phyloP scores from a whole-genome alignment of 768 basidiomycete genomes.

The Coprinellus micaceus region DNA sequence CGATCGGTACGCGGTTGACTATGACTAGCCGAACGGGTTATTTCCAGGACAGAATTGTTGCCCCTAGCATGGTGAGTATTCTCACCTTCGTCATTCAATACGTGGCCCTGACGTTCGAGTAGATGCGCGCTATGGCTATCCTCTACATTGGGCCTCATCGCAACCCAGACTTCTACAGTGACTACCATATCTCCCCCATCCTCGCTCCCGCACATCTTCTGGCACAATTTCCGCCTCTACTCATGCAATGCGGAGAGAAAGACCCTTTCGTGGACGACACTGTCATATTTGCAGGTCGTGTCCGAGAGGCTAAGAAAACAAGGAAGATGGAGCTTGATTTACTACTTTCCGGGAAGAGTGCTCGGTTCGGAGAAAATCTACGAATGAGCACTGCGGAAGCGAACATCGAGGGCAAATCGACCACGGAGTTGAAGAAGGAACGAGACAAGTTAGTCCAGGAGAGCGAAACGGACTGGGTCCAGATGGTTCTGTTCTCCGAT shows the following conservation, averaged over 20 bases:
- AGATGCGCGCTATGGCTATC: constrained; percentile 99
- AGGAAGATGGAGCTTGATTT: constrained; percentile 72
- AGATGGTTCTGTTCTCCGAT: constrained; percentile 88
- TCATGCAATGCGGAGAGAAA: constrained; percentile 95
- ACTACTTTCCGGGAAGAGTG: constrained; percentile 56
- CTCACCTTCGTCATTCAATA: neutral
- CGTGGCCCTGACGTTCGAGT: neutral
- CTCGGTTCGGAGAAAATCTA: constrained; percentile 57
- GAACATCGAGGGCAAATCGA: constrained; percentile 26
- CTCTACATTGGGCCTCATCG: constrained; percentile 92
- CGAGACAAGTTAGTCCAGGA: constrained; percentile 59
- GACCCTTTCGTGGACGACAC: constrained; percentile 96
- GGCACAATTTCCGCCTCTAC: constrained; percentile 89
- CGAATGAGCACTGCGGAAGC: constrained; percentile 54
- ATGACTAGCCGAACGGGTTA: constrained; percentile 95
- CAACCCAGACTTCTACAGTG: constrained; percentile 90
- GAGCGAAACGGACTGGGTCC: constrained; percentile 92
- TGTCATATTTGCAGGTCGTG: constrained; percentile 90
- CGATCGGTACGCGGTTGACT: constrained; percentile 83
- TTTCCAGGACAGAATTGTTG: constrained; percentile 90
- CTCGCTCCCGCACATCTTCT: constrained; percentile 80
- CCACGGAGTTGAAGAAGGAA: constrained; percentile 50
- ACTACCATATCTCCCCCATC: constrained; percentile 96
- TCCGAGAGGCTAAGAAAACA: constrained; percentile 91
- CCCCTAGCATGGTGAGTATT: constrained; percentile 87